Evolutionary conservation across 768 basidiomycete species (phyloP), one percentile per base, ranked within the genome.

Genomic region (Dictyophora rubrovolvata): DNA sequence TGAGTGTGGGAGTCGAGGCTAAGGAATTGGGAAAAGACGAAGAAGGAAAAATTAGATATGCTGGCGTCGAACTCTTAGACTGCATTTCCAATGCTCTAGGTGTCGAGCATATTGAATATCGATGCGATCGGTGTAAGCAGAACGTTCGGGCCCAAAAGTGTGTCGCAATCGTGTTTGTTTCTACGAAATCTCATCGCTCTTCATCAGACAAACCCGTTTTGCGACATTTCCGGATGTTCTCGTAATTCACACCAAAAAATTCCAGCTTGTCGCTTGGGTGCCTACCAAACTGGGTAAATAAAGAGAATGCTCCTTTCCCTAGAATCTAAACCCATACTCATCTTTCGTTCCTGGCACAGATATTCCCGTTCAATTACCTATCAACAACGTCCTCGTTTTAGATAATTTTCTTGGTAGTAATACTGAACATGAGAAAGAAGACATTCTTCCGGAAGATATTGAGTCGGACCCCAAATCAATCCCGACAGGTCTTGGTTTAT

Each of bases 201-300:
- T 17, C 18, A 33, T 3, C 64, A 93, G 91, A 69, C 84, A 83
- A 61, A 78, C 80, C 16, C 81, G 79, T 33, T 89, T 98, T 65
- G 80, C 88, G 0, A 87, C 89, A 1, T 91, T 95, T 77, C 96
- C 96, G 0, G 80, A 93, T 11, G 82, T 92, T 1, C 78, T 98
- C 0, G 84, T 95, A 8, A 70, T 99, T 1, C 94, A 96, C 63
- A 86, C 92, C 48, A 90, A 89, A 68, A 95, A 95, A 65, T 97
- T 96, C 75, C 89, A 93, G 70, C 79, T 95, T 4, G 86, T 93
- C 47, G 92, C 93, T 64, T 98, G 96, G 96, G 91, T 99, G 1
- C 96, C 96, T 0, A 79, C 86, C 2, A 99, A 99, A 72, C 77
- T 98, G 28, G 91, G 93, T 92, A 62, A 17, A 82, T 67, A 7